These are phyloP conservation scores for Medicago truncatula DNA, from an alignment of 306 rosid genomes.

Conservation along the genomic window DNA sequence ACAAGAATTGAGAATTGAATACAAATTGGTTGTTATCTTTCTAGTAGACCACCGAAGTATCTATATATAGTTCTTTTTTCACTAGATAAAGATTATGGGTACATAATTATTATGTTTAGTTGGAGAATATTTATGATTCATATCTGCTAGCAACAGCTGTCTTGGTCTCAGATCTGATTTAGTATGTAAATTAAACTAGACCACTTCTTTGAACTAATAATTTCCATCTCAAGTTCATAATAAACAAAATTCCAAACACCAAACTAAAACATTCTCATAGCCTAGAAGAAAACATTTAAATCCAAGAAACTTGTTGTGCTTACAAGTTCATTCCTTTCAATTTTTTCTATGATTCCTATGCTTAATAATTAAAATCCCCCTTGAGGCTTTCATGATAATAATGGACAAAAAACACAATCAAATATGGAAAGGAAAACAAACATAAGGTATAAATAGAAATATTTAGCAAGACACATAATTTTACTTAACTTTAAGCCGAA, in stretches of 20 bases:
- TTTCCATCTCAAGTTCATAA: conserved; percentile 22
- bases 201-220: not conserved
- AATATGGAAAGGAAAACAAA: not conserved
- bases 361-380: conserved; percentile 18
- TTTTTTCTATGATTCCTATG: not conserved
- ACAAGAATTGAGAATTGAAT: not conserved
- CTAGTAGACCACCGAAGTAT: conserved; percentile 1
- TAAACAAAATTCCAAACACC: not conserved
- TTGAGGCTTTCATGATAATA: not conserved
- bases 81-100: not conserved
- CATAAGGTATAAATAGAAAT: not conserved
- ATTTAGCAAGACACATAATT: not conserved
- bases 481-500: too few relatives aligned
- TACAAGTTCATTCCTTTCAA: not conserved
- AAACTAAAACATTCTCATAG: not conserved
- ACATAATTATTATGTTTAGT: not conserved
- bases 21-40: not conserved
- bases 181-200: conserved; percentile 1
- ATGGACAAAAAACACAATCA: not conserved
- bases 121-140: not conserved
- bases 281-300: not conserved
- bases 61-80: not conserved
- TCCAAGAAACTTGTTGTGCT: not conserved
- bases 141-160: not conserved
- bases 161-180: not conserved